Evolutionary conservation across 2,329 filamentous ascomycete species (phyloP).

Genomic region (Didymella exigua): DNA sequence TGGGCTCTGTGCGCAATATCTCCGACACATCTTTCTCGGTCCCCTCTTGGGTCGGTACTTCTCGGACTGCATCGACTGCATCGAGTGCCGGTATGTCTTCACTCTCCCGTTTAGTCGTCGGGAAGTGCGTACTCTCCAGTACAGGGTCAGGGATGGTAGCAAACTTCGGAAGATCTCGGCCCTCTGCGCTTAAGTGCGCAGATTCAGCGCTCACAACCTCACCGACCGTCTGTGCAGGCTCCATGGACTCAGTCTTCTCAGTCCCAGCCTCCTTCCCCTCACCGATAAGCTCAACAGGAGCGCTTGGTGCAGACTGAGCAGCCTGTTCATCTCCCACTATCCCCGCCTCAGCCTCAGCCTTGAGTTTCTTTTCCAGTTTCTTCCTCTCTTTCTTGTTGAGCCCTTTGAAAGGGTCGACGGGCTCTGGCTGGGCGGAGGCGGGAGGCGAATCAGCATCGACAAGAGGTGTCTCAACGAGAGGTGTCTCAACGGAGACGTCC

Average conservation of each 20-base stretch:
- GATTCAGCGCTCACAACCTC: neutral
- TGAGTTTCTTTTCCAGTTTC: slow-evolving; percentile 45
- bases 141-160: neutral
- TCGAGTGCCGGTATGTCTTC: neutral
- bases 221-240: neutral
- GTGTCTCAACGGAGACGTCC: neutral
- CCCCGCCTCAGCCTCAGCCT: slow-evolving; percentile 31
- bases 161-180: neutral
- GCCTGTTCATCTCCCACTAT: slow-evolving; percentile 5
- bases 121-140: neutral
- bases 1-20: neutral
- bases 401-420: slow-evolving; percentile 36
- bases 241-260: neutral
- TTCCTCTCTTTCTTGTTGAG: slow-evolving; percentile 37
- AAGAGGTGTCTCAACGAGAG: neutral
- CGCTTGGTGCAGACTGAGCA: neutral
- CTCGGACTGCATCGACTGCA: neutral
- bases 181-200: neutral
- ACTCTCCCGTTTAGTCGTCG: neutral
- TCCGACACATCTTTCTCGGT: neutral
- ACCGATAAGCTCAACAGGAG: neutral
- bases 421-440: slow-evolving; percentile 13
- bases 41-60: neutral
- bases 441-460: no score
- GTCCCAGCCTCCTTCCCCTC: neutral